A percentile compares a stretch with the other conserved stretches of the same genome.
Evolutionary conservation across 2,329 filamentous ascomycete species (phyloP).

Genomic region (Pezicula neosporulosa): DNA sequence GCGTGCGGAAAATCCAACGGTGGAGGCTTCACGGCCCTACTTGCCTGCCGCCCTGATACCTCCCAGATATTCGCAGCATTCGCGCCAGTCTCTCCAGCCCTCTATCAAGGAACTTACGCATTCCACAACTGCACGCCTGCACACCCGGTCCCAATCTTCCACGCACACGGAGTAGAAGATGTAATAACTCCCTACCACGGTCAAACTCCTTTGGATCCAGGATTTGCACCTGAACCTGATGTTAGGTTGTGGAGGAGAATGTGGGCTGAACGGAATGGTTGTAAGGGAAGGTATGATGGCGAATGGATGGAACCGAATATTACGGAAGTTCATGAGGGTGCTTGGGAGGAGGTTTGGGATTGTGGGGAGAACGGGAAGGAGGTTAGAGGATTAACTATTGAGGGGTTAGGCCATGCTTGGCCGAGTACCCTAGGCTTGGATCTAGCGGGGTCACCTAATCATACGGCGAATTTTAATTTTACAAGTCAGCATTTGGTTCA

Average conservation of each 20-base stretch:
- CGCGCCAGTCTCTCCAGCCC: slow-evolving; percentile 37
- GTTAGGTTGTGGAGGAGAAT: slow-evolving; percentile 6
- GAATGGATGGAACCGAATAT: not conserved
- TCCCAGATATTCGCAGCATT: slow-evolving; percentile 38
- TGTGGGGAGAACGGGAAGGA: not conserved
- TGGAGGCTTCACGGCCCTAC: slow-evolving; percentile 34
- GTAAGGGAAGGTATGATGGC: slow-evolving; percentile 4
- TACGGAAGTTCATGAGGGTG: not conserved
- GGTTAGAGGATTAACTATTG: slow-evolving; percentile 3
- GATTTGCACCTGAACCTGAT: slow-evolving; percentile 5
- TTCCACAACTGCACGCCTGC: slow-evolving; percentile 3
- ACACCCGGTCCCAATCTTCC: not conserved
- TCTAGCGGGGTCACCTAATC: slow-evolving; percentile 4
- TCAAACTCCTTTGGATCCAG: not conserved
- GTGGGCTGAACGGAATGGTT: slow-evolving; percentile 11
- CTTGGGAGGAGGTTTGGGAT: slow-evolving; percentile 3
- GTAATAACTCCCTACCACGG: not conserved
- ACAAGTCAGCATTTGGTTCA: slow-evolving; percentile 6
- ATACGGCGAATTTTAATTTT: slow-evolving; percentile 7
- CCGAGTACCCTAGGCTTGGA: slow-evolving; percentile 4
- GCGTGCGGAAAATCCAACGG: slow-evolving; percentile 42
- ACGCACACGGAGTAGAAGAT: slow-evolving; percentile 5
- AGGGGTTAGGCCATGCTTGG: slow-evolving; percentile 5
- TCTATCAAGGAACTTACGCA: slow-evolving; percentile 26
- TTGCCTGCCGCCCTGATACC: slow-evolving; percentile 36